Evolutionary conservation across 2,329 filamentous ascomycete genomes (phyloP), one percentile per base, ranked within the genome.

Genomic region (Aspergillus sp.): DNA sequence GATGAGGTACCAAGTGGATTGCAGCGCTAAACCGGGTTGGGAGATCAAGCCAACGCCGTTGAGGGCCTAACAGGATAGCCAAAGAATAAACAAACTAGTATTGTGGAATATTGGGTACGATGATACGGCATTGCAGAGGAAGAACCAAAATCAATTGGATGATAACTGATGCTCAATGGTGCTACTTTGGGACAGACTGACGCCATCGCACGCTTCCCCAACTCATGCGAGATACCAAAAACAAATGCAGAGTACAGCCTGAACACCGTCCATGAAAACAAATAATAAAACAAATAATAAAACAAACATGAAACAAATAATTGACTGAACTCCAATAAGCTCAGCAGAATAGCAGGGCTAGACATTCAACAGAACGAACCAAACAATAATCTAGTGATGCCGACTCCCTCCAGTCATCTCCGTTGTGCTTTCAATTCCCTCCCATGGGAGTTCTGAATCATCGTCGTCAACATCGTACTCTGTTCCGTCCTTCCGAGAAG

Each of bases 371-470:
- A 40, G 33, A 40, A 19, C 17, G 19, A 15, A 37, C 22, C 7
- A 30, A 42, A 24, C 20, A 34, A 42, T 22, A 49, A 49, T 33
- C 45, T 58, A 62, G 51, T 63, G 60, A 40, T 60, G 65, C 53
- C 62, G 59, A 47, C 59, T 63, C 37, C 58, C 54, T 51, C 61
- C 60, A 54, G 74, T 76, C 56, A 76, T 60, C 44, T 77, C 74
- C 49, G 66, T 69, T 15, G 75, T 77, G 56, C 73, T 77, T 59
- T 77, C 75, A 60, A 77, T 74, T 4, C 75, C 75, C 56, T 77
- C 75, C 75, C 75, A 77, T 2, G 75, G 75, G 51, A 77, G 61
- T 34, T 77, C 75, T n/a, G 73, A 69, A 15, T 73, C 69, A 9
- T 73, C 69, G 3, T 73, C 70, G n/a, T 71, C 72, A 20, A 70